Percentiles rank a stretch among this genome's conserved stretches.
These are phyloP conservation scores for Rhodotorula sp. DNA, from an alignment of 1,284 basidiomycete genomes.

Conservation along the genomic window DNA sequence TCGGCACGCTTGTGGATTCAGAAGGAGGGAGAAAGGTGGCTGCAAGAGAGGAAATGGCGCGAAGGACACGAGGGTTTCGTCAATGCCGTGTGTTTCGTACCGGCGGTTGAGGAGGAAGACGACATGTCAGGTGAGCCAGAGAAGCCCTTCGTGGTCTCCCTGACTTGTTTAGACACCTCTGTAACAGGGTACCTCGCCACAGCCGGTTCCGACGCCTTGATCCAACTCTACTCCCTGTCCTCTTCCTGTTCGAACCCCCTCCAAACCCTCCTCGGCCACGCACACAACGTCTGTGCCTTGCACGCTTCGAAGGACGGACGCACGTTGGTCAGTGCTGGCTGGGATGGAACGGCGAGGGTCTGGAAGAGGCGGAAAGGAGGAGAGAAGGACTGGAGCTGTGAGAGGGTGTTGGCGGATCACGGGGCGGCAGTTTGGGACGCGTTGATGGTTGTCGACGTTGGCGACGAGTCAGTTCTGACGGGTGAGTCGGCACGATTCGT, in stretches of 20 bases:
- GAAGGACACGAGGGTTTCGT: constrained; percentile 63
- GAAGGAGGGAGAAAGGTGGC: not conserved
- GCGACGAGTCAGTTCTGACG: constrained; percentile 47
- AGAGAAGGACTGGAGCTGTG: constrained; percentile 57
- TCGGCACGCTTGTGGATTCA: constrained; percentile 78
- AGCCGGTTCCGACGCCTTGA: constrained; percentile 77
- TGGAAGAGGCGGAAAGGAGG: constrained; percentile 57
- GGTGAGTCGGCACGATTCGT: constrained; percentile 4
- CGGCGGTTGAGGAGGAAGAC: not conserved
- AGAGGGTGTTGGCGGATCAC: constrained; percentile 77
- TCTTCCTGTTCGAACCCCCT: constrained; percentile 54
- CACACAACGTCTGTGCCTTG: constrained; percentile 87
- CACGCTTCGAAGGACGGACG: constrained; percentile 64
- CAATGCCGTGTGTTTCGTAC: constrained; percentile 61
- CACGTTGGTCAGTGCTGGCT: constrained; percentile 77
- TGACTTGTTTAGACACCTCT: not conserved
- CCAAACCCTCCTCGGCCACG: constrained; percentile 64
- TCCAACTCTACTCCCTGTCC: constrained; percentile 56
- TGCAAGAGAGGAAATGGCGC: not conserved
- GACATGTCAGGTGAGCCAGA: not conserved
- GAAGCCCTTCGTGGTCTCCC: constrained; percentile 15
- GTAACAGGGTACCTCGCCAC: constrained; percentile 71
- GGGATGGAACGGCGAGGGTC: constrained; percentile 93
- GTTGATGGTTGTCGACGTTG: constrained; percentile 68
- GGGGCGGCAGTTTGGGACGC: constrained; percentile 93